phyloP scores from a whole-genome alignment of 371 early-diverging fungal species.

The Lichtheimia corymbifera region DNA sequence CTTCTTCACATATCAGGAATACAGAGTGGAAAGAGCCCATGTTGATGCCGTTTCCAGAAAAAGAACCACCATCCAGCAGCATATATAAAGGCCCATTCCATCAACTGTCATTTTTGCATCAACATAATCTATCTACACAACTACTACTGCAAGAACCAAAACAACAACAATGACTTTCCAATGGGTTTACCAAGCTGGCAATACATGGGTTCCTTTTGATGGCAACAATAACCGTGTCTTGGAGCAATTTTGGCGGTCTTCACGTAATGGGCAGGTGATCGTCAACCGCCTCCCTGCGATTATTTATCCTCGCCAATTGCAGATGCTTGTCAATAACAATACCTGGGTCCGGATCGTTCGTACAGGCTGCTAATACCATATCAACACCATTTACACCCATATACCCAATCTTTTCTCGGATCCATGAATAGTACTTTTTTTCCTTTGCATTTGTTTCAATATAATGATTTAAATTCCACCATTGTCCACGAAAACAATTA shows the following conservation, averaged over 20 bases:
- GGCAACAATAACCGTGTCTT: background rate
- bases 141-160: background rate
- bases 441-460: background rate
- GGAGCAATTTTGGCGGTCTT: background rate
- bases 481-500: no score
- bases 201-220: constrained; percentile 4
- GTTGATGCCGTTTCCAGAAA: no score
- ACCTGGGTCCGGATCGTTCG: background rate
- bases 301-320: background rate
- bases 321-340: background rate
- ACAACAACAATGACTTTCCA: constrained; percentile 4
- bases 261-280: background rate
- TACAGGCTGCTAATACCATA: background rate
- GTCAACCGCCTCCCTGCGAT: background rate
- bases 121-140: no score
- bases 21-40: no score
- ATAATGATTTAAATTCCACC: no score
- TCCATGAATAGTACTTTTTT: background rate
- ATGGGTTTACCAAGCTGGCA: constrained; percentile 10
- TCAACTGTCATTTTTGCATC: no score
- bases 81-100: no score
- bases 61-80: no score
- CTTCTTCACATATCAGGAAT: no score
- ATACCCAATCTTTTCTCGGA: background rate
- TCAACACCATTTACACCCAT: no score